Base-by-base conservation (phyloP, 768 basidiomycete genomes). In the Lactarius vividus region DNA sequence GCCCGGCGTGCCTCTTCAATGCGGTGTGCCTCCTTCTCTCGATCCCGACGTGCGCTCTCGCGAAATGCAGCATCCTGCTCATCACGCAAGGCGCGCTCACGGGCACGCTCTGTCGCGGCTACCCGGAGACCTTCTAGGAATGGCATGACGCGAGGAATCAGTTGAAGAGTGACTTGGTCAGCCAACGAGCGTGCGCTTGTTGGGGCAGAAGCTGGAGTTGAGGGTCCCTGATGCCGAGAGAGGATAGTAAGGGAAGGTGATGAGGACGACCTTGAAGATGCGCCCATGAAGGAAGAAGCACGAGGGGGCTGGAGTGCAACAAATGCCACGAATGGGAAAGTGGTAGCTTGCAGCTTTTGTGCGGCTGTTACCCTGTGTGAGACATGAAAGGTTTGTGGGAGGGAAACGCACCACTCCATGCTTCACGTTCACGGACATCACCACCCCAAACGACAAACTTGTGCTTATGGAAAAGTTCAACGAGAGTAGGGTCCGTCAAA, bases 301-400 rank as follows among this genome's bases (percentile, higher is more conserved):
- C 85, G 84, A 20, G 84, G 84, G 0, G 92, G 88, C 73, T 98
- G 92, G 57, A 97, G 84, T 1, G 95, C 88, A 57, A 97, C 75
- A 75, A 98, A 99, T 1, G 92, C 92, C 57, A 99, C 82, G 67
- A 96, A 96, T 0, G 96, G 97, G 72, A 91, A 97, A 0, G 95
- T 94, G 1, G 95, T 94, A 2, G 89, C 88, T 72, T 92, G 87
- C 0, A 98, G 79, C 73, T 91, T 92, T 72, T 89, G 84, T 15
- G 86, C 79, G 33, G 79, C 90, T 80, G 78, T n/a, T 18, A 68
- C 46, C 52, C 37, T 11, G 57, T 67, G 44, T 59, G 31, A 40
- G 40, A 20, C 49, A 33, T 39, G 57, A 55, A 55, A 8, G 39
- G 18, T 11, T 57, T n/a, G 29, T 35, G 1, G 15, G 1, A 0